Conservation (phyloP, 1,284 basidiomycete species). For the Chondrostereum purpureum region DNA sequence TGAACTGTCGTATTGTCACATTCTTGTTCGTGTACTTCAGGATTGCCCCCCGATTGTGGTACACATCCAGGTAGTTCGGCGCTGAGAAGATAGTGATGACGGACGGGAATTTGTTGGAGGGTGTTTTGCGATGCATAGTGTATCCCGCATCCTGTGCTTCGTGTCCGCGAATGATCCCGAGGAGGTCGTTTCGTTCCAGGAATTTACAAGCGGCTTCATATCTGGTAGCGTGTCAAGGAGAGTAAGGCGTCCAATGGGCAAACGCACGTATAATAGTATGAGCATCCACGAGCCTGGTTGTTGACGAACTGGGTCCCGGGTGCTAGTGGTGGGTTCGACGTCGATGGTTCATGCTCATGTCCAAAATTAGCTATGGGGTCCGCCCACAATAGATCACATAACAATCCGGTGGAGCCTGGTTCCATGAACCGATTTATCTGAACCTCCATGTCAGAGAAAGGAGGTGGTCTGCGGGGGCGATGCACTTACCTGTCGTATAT, state of each 20-base stretch:
- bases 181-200: slow-evolving; percentile 84
- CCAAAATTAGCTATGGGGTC: slow-evolving; percentile 83
- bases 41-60: slow-evolving; percentile 94
- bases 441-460: slow-evolving; percentile 5
- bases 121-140: slow-evolving; percentile 91
- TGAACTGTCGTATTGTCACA: slow-evolving; percentile 96
- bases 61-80: slow-evolving; percentile 94
- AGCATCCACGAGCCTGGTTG: slow-evolving; percentile 90
- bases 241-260: not conserved
- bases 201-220: slow-evolving; percentile 94
- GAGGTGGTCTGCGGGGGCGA: slow-evolving; percentile 6
- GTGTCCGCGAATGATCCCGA: slow-evolving; percentile 94
- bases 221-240: slow-evolving; percentile 30
- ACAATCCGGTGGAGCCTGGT: slow-evolving; percentile 86
- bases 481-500: slow-evolving; percentile 63
- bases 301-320: slow-evolving; percentile 66
- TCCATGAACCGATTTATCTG: slow-evolving; percentile 91
- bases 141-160: slow-evolving; percentile 98
- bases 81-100: slow-evolving; percentile 97
- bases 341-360: slow-evolving; percentile 39
- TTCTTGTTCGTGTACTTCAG: slow-evolving; percentile 98
- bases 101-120: slow-evolving; percentile 86
- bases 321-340: slow-evolving; percentile 28
- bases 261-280: slow-evolving; percentile 88
- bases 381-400: slow-evolving; percentile 95